A percentile compares a stretch with the other conserved stretches of the same genome.
Evolutionary conservation across 345 rosid genomes (phyloP).

Genomic region (Dimocarpus longan): DNA sequence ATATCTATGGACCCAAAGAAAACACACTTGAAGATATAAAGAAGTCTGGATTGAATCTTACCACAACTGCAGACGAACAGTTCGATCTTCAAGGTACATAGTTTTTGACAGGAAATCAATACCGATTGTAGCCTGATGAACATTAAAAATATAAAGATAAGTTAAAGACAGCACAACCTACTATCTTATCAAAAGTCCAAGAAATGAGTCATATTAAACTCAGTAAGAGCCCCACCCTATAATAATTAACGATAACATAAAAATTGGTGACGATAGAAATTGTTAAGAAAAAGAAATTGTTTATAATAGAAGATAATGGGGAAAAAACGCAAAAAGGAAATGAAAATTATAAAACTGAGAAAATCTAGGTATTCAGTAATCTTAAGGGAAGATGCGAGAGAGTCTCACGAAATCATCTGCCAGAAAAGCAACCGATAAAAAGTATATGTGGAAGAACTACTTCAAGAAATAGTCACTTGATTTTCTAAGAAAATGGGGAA

Average conservation of each 20-base stretch:
- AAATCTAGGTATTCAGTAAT: neutral
- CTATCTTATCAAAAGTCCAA: neutral
- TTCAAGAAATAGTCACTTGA: no score
- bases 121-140: slow-evolving; percentile 74
- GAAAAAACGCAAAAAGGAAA: neutral
- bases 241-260: neutral
- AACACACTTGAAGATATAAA: neutral
- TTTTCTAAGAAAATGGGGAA: no score
- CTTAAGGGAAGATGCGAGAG: neutral
- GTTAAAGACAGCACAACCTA: neutral
- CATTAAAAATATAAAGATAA: neutral
- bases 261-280: neutral
- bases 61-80: slow-evolving; percentile 80
- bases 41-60: slow-evolving; percentile 22
- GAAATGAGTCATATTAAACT: neutral
- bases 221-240: neutral
- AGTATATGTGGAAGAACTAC: neutral
- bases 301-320: neutral
- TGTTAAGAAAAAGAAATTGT: neutral
- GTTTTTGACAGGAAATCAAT: slow-evolving; percentile 86
- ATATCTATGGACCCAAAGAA: neutral
- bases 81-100: slow-evolving; percentile 87
- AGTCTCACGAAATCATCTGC: neutral
- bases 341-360: neutral
- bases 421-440: neutral